Evolutionary conservation across 2,329 filamentous ascomycete genomes (phyloP).

Genomic region (Plectosphaerella cucumerina): DNA sequence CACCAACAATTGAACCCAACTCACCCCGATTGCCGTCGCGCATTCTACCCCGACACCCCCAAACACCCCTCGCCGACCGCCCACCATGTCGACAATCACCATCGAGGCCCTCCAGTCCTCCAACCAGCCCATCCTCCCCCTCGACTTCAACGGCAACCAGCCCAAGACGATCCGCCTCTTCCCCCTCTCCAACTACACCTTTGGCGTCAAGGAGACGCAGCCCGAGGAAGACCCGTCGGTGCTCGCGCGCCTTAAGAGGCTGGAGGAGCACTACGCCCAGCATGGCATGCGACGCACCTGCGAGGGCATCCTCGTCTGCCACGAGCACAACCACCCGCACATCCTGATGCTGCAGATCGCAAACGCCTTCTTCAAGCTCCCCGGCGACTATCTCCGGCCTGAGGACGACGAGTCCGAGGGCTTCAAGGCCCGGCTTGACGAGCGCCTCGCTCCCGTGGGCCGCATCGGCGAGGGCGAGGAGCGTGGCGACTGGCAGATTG

Average conservation of each 20-base stretch:
- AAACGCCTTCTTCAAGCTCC: slow-evolving; percentile 98
- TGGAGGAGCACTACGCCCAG: slow-evolving; percentile 90
- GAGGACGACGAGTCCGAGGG: slow-evolving; percentile 89
- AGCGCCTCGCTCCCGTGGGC: slow-evolving; percentile 88
- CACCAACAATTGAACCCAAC: no score
- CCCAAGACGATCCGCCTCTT: slow-evolving; percentile 86
- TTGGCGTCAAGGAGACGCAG: slow-evolving; percentile 96
- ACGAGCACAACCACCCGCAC: slow-evolving; percentile 98
- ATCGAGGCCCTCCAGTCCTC: slow-evolving; percentile 70
- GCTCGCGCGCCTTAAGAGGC: slow-evolving; percentile 81
- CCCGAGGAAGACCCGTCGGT: slow-evolving; percentile 97
- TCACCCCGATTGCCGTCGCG: no score
- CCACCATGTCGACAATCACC: slow-evolving; percentile 80
- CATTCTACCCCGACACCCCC: no score
- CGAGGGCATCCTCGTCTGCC: slow-evolving; percentile 94
- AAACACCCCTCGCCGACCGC: neutral
- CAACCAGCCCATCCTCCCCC: slow-evolving; percentile 72
- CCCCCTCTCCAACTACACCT: slow-evolving; percentile 97
- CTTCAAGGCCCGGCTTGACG: slow-evolving; percentile 92
- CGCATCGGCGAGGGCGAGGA: slow-evolving; percentile 82
- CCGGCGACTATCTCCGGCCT: slow-evolving; percentile 87
- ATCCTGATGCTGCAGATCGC: slow-evolving; percentile 99
- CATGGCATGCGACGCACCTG: slow-evolving; percentile 97
- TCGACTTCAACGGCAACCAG: slow-evolving; percentile 84
- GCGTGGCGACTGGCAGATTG: slow-evolving; percentile 83